Percentiles rank a stretch among this genome's conserved stretches.
These are phyloP conservation scores for Cercospora canescens DNA, from an alignment of 2,329 filamentous ascomycete species.

Conservation along the genomic window DNA sequence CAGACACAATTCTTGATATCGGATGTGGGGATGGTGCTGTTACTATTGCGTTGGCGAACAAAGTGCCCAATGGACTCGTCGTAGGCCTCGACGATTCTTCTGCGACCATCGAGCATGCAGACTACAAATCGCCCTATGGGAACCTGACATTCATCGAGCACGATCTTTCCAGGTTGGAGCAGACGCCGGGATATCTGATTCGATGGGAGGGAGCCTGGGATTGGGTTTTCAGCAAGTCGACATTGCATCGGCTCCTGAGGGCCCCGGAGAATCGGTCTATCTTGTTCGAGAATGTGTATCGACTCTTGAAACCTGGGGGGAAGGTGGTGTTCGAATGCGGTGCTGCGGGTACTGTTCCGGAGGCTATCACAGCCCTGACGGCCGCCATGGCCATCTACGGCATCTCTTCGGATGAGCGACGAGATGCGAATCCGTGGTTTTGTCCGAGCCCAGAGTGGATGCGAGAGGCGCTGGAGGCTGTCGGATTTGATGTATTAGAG, in stretches of 20 bases:
- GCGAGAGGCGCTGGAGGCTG: conserved; percentile 36
- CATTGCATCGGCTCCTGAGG: conserved; percentile 53
- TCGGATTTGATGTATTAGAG: conserved; percentile 46
- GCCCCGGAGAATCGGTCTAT: conserved; percentile 42
- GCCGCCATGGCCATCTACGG: conserved; percentile 44
- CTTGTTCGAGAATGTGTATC: conserved; percentile 56
- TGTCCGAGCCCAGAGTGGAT: conserved; percentile 63
- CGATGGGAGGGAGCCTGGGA: conserved; percentile 33
- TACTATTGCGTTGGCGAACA: conserved; percentile 39
- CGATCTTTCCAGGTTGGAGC: conserved; percentile 2
- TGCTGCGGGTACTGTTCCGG: conserved; percentile 66
- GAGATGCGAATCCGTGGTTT: conserved; percentile 65
- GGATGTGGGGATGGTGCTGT: conserved; percentile 43
- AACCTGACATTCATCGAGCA: conserved; percentile 13
- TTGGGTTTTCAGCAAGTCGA: conserved; percentile 45
- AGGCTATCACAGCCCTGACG: conserved; percentile 61
- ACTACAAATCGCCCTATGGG: neutral
- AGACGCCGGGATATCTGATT: conserved; percentile 13
- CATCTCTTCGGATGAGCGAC: conserved; percentile 43
- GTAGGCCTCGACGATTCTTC: conserved; percentile 42
- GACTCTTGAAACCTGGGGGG: conserved; percentile 57
- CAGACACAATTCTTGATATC: conserved; percentile 41
- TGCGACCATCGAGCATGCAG: conserved; percentile 39
- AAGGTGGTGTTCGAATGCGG: conserved; percentile 64
- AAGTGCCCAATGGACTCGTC: conserved; percentile 30